A percentile compares a stretch with the other conserved stretches of the same genome.
phyloP scores from a whole-genome alignment of 371 early-diverging fungal species.

The Syncephalastrum monosporum region DNA sequence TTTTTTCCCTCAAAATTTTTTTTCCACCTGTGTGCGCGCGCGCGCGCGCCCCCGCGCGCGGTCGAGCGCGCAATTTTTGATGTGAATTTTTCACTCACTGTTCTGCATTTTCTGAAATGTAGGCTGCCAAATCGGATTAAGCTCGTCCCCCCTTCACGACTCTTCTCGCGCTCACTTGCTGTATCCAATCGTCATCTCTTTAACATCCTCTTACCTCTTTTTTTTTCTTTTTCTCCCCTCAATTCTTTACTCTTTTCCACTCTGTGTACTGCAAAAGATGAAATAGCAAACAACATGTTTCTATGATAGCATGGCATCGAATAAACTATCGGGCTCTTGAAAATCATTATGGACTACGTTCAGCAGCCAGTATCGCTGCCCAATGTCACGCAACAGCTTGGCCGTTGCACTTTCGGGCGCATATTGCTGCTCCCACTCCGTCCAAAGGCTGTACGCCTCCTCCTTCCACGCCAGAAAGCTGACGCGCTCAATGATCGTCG shows the following conservation, averaged over 20 bases:
- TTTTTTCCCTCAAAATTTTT: background rate
- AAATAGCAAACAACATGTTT: slow-evolving; percentile 7
- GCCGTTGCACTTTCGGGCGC: slow-evolving; percentile 51
- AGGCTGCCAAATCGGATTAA: too few species aligned
- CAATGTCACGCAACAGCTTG: slow-evolving; percentile 60
- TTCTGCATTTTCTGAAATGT: too few species aligned
- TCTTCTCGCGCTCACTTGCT: background rate
- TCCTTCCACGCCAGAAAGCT: slow-evolving; percentile 92
- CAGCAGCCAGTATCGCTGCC: slow-evolving; percentile 80
- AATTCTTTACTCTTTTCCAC: slow-evolving; percentile 1
- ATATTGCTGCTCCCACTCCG: slow-evolving; percentile 86
- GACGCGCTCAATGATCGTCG: slow-evolving; percentile 87
- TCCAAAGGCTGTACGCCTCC: slow-evolving; percentile 91
- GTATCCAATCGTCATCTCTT: background rate
- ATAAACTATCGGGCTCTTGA: slow-evolving; percentile 53
- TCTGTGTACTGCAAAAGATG: slow-evolving; percentile 3
- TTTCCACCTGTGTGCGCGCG: too few species aligned
- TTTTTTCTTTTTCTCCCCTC: slow-evolving; percentile 5
- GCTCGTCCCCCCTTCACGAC: too few species aligned
- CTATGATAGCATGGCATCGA: slow-evolving; percentile 43
- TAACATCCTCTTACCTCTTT: slow-evolving; percentile 1
- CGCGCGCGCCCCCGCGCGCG: too few species aligned
- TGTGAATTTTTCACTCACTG: too few species aligned
- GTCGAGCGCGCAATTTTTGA: too few species aligned
- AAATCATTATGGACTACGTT: slow-evolving; percentile 94